Conservation (phyloP, 2,329 filamentous ascomycete species). For the Xylariaceae sp. region DNA sequence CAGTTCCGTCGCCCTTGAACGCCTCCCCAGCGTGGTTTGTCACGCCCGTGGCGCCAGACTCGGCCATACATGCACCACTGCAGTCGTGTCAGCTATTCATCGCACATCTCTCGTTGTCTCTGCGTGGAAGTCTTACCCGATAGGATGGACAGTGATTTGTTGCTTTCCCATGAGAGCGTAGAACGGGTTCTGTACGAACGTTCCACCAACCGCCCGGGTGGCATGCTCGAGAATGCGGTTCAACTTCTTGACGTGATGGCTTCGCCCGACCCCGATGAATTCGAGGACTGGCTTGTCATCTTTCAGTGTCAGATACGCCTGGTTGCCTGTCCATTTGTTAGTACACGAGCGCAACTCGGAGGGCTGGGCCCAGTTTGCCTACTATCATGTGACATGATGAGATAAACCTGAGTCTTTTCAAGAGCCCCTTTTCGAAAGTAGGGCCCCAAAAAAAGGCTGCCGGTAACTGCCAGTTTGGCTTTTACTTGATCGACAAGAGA, state of each 20-base stretch:
- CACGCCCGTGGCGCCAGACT: conserved; percentile 50
- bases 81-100: conserved; percentile 12
- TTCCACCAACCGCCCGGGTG: conserved; percentile 54
- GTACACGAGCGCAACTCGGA: not conserved
- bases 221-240: conserved; percentile 48
- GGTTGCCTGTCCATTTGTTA: conserved; percentile 39
- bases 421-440: conserved; percentile 52
- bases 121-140: conserved; percentile 41
- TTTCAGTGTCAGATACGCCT: conserved; percentile 53
- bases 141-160: conserved; percentile 60
- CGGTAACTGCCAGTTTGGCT: conserved; percentile 42
- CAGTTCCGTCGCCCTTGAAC: conserved; percentile 45
- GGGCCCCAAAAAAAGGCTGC: conserved; percentile 53
- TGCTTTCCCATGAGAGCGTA: conserved; percentile 50
- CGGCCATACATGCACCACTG: conserved; percentile 59
- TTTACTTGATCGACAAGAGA: conserved; percentile 38
- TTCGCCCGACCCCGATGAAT: conserved; percentile 54
- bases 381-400: conserved; percentile 63
- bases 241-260: conserved; percentile 48
- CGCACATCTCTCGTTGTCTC: not conserved
- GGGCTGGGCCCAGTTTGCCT: conserved; percentile 18
- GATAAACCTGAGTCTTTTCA: conserved; percentile 56
- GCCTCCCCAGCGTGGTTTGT: conserved; percentile 58
- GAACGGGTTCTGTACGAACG: conserved; percentile 54
- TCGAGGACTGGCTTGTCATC: conserved; percentile 55